These are phyloP conservation scores for Iris macrosiphon DNA, from an alignment of 106 monocot genomes.

Conservation along the genomic window DNA sequence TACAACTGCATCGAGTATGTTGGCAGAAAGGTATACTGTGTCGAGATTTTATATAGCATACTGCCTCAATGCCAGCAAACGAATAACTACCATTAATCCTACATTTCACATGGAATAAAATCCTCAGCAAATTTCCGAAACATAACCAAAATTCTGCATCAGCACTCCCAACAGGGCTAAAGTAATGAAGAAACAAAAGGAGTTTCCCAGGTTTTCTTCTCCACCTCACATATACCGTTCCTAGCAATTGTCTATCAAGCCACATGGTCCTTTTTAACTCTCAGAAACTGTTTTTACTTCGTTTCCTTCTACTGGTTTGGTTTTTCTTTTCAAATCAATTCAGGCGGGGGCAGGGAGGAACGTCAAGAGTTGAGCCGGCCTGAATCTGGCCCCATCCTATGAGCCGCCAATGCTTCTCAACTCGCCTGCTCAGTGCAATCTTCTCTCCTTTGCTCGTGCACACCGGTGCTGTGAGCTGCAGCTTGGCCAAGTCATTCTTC, in stretches of 20 bases:
- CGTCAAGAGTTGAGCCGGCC: constrained; percentile 61
- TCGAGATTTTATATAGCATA: too few relatives aligned
- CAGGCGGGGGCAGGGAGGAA: constrained; percentile 57
- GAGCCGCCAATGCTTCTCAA: constrained; percentile 95
- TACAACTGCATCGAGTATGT: too few relatives aligned
- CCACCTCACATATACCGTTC: constrained; percentile 40
- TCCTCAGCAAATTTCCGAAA: too few relatives aligned
- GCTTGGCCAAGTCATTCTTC: constrained; percentile 81
- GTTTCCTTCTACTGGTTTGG: not conserved
- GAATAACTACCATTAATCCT: too few relatives aligned
- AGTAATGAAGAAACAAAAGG: too few relatives aligned
- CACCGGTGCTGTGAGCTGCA: constrained; percentile 86
- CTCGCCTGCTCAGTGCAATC: constrained; percentile 78
- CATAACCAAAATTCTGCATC: too few relatives aligned
- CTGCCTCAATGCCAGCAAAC: too few relatives aligned
- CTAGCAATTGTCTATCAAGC: constrained; percentile 31
- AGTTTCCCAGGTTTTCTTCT: constrained; percentile 39
- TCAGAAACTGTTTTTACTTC: not conserved
- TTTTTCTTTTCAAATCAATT: not conserved
- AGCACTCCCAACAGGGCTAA: too few relatives aligned
- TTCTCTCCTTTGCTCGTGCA: constrained; percentile 94
- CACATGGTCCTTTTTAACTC: constrained; percentile 23
- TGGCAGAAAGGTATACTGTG: too few relatives aligned
- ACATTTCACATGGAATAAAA: too few relatives aligned
- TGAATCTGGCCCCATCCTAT: constrained; percentile 99